Evolutionary conservation across 2,329 filamentous ascomycete species (phyloP).

Genomic region (Cercospora sp.): DNA sequence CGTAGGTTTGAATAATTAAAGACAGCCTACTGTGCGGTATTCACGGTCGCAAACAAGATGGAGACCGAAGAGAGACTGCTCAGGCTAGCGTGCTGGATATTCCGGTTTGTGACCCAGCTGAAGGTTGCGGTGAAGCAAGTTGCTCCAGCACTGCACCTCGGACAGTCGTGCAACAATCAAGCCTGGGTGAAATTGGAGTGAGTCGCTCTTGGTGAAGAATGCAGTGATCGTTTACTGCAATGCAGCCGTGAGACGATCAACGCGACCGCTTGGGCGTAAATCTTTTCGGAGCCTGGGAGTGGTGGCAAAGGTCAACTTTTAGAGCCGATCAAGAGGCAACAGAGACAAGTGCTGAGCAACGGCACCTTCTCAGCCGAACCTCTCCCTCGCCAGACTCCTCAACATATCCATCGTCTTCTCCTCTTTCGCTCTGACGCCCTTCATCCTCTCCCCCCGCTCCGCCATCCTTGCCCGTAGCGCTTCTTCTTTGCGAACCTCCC

Average conservation of each 20-base stretch:
- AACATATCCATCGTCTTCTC: constrained; percentile 81
- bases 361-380: constrained; percentile 59
- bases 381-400: constrained; percentile 72
- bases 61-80: background rate
- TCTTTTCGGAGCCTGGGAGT: background rate
- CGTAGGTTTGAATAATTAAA: background rate
- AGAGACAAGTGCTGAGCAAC: background rate
- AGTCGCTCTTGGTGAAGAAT: too few species aligned
- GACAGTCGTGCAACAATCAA: too few species aligned
- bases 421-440: constrained; percentile 72
- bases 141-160: too few species aligned
- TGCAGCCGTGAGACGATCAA: background rate
- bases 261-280: background rate
- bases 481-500: constrained; percentile 81
- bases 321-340: background rate
- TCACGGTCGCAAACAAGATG: background rate
- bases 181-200: too few species aligned
- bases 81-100: background rate
- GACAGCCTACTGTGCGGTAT: background rate
- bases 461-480: constrained; percentile 70
- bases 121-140: too few species aligned
- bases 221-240: background rate
- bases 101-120: too few species aligned
- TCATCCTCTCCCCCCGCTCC: constrained; percentile 76
- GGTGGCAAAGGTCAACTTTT: background rate